phyloP scores from a whole-genome alignment of 2,329 filamentous ascomycete species.

The Colletotrichum paranaense region DNA sequence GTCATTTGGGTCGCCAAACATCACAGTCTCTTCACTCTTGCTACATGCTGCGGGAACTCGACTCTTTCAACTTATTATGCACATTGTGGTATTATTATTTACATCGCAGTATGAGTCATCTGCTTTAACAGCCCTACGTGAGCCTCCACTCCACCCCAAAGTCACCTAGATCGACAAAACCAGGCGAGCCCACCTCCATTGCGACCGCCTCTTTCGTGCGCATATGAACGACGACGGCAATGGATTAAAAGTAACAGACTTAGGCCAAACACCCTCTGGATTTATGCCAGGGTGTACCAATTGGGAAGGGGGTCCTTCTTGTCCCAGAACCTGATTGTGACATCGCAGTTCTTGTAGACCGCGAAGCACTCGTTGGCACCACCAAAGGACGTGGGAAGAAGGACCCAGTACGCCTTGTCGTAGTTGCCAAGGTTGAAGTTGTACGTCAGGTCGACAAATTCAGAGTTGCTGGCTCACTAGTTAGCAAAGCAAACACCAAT shows the following conservation, averaged over 20 bases:
- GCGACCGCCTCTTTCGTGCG: neutral
- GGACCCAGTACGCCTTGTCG: neutral
- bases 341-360: constrained; percentile 11
- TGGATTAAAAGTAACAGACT: neutral
- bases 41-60: neutral
- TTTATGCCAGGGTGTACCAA: neutral
- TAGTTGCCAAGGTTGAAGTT: constrained; percentile 14
- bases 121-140: neutral
- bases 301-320: neutral
- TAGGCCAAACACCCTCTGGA: neutral
- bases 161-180: neutral
- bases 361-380: neutral
- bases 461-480: too few relatives aligned
- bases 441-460: constrained; percentile 1
- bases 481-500: too few relatives aligned
- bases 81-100: neutral
- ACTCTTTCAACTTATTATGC: neutral
- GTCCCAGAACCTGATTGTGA: constrained; percentile 10
- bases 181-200: neutral
- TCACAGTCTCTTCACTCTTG: neutral
- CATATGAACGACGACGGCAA: neutral
- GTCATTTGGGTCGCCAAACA: neutral
- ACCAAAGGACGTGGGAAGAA: constrained; percentile 2
- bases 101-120: neutral
- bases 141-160: neutral